A percentile compares a stretch with the other conserved stretches of the same genome.
Evolutionary conservation across 495 filamentous ascomycete species (phyloP).

Genomic region (Hyphodiscus hymeniophilus): DNA sequence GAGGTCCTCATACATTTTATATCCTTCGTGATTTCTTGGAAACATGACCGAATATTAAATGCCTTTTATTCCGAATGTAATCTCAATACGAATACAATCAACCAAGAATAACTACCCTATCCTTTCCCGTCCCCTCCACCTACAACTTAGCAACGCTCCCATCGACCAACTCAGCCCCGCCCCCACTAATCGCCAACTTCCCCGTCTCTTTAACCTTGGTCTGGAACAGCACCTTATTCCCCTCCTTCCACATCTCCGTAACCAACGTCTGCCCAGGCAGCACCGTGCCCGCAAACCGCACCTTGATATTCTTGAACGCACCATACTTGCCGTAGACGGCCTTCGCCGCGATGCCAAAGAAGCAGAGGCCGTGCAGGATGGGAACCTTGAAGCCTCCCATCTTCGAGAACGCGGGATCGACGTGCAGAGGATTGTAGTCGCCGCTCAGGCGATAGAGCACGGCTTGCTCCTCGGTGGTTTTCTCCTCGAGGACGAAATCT

Average conservation of each 20-base stretch:
- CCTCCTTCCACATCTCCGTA: constrained; percentile 99
- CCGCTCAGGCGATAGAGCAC: constrained; percentile 91
- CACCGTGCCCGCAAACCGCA: constrained; percentile 88
- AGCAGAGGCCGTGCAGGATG: constrained; percentile 93
- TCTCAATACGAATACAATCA: no score
- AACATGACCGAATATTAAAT: no score
- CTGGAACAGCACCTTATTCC: constrained; percentile 82
- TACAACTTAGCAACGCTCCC: no score
- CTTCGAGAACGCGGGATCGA: constrained; percentile 91
- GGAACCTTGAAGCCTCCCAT: constrained; percentile 93
- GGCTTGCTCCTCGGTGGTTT: constrained; percentile 89
- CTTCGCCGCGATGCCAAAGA: constrained; percentile 87
- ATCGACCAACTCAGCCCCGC: constrained; percentile 65
- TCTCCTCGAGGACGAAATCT: constrained; percentile 78
- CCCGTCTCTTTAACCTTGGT: constrained; percentile 92
- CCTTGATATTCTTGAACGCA: constrained; percentile 88
- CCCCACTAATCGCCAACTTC: constrained; percentile 82
- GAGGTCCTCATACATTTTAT: no score
- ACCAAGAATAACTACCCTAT: no score
- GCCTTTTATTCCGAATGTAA: no score
- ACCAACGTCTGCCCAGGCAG: constrained; percentile 87
- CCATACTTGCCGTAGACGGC: constrained; percentile 81
- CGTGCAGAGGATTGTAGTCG: constrained; percentile 84
- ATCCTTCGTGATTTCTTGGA: no score
- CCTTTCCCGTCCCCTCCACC: no score